phyloP scores from a whole-genome alignment of 2,329 filamentous ascomycete species.

The Cordyceps fumosorosea region DNA sequence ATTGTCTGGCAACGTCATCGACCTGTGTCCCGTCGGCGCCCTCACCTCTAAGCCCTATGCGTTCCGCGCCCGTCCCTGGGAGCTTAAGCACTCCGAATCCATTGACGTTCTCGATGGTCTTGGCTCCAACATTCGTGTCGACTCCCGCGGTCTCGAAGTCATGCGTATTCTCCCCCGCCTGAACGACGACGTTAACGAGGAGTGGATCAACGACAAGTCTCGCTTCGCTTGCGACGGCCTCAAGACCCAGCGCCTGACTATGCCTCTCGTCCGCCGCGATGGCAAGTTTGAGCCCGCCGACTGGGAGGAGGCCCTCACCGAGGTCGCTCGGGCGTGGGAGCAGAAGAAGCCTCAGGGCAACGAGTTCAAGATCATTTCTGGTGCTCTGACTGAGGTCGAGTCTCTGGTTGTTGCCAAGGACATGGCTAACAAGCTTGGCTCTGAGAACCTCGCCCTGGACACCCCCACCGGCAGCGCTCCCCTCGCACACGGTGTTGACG shows the following conservation, averaged over 20 bases:
- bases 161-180: slow-evolving; percentile 90
- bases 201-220: slow-evolving; percentile 99
- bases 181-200: slow-evolving; percentile 97
- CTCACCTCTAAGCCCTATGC: slow-evolving; percentile 96
- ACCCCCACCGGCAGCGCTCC: slow-evolving; percentile 78
- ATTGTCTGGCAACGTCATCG: slow-evolving; percentile 94
- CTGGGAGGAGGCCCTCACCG: slow-evolving; percentile 91
- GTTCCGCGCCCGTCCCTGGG: slow-evolving; percentile 94
- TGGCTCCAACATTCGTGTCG: slow-evolving; percentile 90
- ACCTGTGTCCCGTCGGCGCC: slow-evolving; percentile 94
- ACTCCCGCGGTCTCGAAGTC: slow-evolving; percentile 88
- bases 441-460: slow-evolving; percentile 91
- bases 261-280: slow-evolving; percentile 79
- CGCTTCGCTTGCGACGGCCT: slow-evolving; percentile 94
- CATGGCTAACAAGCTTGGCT: slow-evolving; percentile 90
- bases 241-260: slow-evolving; percentile 91
- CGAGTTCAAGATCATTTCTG: slow-evolving; percentile 93
- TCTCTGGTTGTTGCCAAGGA: slow-evolving; percentile 96
- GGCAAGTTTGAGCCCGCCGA: slow-evolving; percentile 87
- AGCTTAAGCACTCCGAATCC: slow-evolving; percentile 91
- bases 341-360: slow-evolving; percentile 77
- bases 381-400: slow-evolving; percentile 86
- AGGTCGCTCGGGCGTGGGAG: slow-evolving; percentile 76
- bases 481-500: slow-evolving; percentile 84
- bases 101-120: slow-evolving; percentile 90